Evolutionary conservation across 2,329 filamentous ascomycete genomes (phyloP).

Genomic region (Aspergillus vadensis): DNA sequence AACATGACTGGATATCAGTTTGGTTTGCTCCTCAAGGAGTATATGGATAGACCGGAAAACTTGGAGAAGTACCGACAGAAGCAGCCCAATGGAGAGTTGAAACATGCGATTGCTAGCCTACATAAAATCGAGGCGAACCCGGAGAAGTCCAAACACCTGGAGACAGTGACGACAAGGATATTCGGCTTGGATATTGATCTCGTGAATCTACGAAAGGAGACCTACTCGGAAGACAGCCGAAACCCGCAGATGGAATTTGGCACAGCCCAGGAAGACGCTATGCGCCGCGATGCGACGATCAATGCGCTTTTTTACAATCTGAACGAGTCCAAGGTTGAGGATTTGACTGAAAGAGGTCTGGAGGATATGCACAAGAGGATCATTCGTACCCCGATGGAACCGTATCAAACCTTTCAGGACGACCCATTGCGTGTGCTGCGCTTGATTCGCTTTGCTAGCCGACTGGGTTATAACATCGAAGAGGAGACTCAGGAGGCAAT

Average conservation of each 20-base stretch:
- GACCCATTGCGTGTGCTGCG: slow-evolving; percentile 86
- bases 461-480: slow-evolving; percentile 79
- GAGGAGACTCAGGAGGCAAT: slow-evolving; percentile 69
- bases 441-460: slow-evolving; percentile 85
- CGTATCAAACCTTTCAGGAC: slow-evolving; percentile 90
- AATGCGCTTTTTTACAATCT: slow-evolving; percentile 97
- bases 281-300: slow-evolving; percentile 86
- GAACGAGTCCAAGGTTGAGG: slow-evolving; percentile 75
- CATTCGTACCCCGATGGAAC: slow-evolving; percentile 83
- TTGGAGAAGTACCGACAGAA: slow-evolving; percentile 48
- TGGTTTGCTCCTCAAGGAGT: slow-evolving; percentile 47
- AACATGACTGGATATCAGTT: slow-evolving; percentile 54
- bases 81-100: slow-evolving; percentile 52
- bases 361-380: slow-evolving; percentile 70
- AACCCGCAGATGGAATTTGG: slow-evolving; percentile 94
- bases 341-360: slow-evolving; percentile 75
- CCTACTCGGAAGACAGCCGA: slow-evolving; percentile 82
- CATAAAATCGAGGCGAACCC: slow-evolving; percentile 91
- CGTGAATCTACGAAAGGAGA: slow-evolving; percentile 91
- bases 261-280: slow-evolving; percentile 84
- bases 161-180: slow-evolving; percentile 83
- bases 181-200: slow-evolving; percentile 89
- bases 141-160: slow-evolving; percentile 94
- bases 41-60: slow-evolving; percentile 42
- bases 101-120: slow-evolving; percentile 70